Base-by-base conservation (phyloP, 2,329 filamentous ascomycete genomes). In the Xylogone sp. region DNA sequence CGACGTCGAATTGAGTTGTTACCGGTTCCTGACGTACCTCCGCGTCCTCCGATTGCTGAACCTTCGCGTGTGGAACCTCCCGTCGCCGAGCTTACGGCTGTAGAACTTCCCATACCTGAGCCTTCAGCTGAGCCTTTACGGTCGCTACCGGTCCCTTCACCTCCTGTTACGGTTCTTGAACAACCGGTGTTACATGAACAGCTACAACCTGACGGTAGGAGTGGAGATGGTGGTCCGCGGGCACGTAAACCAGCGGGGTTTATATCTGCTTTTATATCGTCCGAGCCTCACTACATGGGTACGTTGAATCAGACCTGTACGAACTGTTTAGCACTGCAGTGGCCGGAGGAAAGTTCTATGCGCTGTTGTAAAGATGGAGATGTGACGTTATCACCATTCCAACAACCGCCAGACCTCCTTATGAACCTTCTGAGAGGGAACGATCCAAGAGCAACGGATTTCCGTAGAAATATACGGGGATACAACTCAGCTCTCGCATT, bases 401-500 rank as follows among this genome's bases (percentile, higher is more conserved):
- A 16, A 18, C 8, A 39, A 39, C 34, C n/a, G n/a, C 34, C 34
- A 16, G 12, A 6, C 5, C n/a, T 39, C 34, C 34, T 39, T 7
- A 39, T 9, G 13, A 39, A 51, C 18, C 43, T 51, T 21, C 27
- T 51, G n/a, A 46, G 9, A 21, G 31, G 31, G 10, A 31, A 43
- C 16, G 18, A 47, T 31, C 31, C 45, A 18, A 39, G 22, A 31
- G 21, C 44, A 24, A 31, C 10, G 10, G 42, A 31, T 13, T 51
- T 51, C 19, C 21, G 16, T 6, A 16, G 19, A n/a, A 42, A 46
- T 21, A 51, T 51, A 20, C 27, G 24, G 21, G 16, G 4, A 43
- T 49, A 49, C 43, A 49, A 49, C 16, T 43, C 16, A 18, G 39
- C 39, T 16, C 18, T 49, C 16, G 39, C 39, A 5, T 49, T 49